phyloP scores from a whole-genome alignment of 441 rosid species.

The Aquilaria agallochum region DNA sequence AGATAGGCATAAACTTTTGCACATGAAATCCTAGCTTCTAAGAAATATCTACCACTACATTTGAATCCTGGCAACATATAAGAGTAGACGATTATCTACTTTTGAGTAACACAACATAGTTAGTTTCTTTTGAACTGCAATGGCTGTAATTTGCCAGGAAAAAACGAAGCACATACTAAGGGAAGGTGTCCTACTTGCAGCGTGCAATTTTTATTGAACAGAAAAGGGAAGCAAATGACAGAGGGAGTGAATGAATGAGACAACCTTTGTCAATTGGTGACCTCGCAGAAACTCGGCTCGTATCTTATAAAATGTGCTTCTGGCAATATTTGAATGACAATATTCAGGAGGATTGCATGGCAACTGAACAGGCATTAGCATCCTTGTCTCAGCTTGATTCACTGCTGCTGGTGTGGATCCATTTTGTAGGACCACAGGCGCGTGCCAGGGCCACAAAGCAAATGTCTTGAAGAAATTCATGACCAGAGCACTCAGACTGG shows the following conservation, averaged over 20 bases:
- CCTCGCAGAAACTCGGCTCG: conserved; percentile 53
- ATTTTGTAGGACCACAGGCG: conserved; percentile 42
- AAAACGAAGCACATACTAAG: too few relatives aligned
- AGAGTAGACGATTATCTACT: too few relatives aligned
- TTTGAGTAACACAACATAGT: too few relatives aligned
- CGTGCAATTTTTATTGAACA: too few relatives aligned
- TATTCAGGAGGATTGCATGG: conserved; percentile 42
- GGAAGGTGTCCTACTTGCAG: too few relatives aligned
- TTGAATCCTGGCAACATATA: too few relatives aligned
- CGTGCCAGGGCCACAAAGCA: conserved; percentile 62
- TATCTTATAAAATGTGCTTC: conserved; percentile 50
- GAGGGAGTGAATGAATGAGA: neutral
- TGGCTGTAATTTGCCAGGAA: too few relatives aligned
- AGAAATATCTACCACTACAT: too few relatives aligned
- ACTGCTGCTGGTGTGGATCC: conserved; percentile 20
- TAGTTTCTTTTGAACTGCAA: too few relatives aligned
- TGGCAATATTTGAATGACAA: conserved; percentile 55
- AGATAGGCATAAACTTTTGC: too few relatives aligned
- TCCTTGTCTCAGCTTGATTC: conserved; percentile 20
- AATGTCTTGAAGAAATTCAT: conserved; percentile 42
- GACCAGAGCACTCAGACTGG: conserved; percentile 34
- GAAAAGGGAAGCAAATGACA: neutral
- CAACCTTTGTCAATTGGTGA: conserved; percentile 41
- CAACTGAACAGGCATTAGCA: conserved; percentile 52
- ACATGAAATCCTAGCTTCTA: too few relatives aligned